phyloP scores from a whole-genome alignment of 1,284 basidiomycete genomes.

The Meira nashicola region DNA sequence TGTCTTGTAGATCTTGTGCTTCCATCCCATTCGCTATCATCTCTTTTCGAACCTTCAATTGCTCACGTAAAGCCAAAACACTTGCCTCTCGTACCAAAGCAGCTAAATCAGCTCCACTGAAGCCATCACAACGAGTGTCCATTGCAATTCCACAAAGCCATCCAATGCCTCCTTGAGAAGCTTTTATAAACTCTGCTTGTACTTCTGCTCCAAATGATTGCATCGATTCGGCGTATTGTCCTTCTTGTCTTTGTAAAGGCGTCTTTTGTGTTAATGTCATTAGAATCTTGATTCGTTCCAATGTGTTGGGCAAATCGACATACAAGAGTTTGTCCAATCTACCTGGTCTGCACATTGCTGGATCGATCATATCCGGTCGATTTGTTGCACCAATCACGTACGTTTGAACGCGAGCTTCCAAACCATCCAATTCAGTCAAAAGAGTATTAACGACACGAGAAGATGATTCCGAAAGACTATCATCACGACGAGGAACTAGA shows the following conservation, averaged over 20 bases:
- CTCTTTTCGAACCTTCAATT: slow-evolving; percentile 17
- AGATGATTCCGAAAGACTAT: slow-evolving; percentile 79
- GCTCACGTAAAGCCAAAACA: slow-evolving; percentile 69
- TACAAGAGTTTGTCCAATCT: slow-evolving; percentile 93
- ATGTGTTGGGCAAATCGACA: slow-evolving; percentile 76
- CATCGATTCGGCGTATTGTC: slow-evolving; percentile 50
- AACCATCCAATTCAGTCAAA: slow-evolving; percentile 89
- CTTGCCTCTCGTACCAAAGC: slow-evolving; percentile 64
- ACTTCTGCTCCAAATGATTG: slow-evolving; percentile 56
- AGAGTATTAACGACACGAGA: slow-evolving; percentile 96
- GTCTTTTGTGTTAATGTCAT: slow-evolving; percentile 63
- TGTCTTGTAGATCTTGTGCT: slow-evolving; percentile 18
- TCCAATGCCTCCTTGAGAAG: slow-evolving; percentile 31
- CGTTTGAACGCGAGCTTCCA: slow-evolving; percentile 77
- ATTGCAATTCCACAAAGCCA: background rate
- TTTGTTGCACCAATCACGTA: slow-evolving; percentile 97
- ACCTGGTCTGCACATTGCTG: slow-evolving; percentile 94
- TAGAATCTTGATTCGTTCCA: slow-evolving; percentile 77
- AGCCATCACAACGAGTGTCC: slow-evolving; percentile 41
- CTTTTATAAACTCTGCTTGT: slow-evolving; percentile 63
- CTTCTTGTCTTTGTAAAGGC: slow-evolving; percentile 60
- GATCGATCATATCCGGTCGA: slow-evolving; percentile 97
- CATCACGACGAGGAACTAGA: slow-evolving; percentile 86
- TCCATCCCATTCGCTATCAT: background rate
- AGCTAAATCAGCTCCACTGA: slow-evolving; percentile 48